phyloP scores from a whole-genome alignment of 2,329 filamentous ascomycete genomes.

The Bipolaris sorokiniana region DNA sequence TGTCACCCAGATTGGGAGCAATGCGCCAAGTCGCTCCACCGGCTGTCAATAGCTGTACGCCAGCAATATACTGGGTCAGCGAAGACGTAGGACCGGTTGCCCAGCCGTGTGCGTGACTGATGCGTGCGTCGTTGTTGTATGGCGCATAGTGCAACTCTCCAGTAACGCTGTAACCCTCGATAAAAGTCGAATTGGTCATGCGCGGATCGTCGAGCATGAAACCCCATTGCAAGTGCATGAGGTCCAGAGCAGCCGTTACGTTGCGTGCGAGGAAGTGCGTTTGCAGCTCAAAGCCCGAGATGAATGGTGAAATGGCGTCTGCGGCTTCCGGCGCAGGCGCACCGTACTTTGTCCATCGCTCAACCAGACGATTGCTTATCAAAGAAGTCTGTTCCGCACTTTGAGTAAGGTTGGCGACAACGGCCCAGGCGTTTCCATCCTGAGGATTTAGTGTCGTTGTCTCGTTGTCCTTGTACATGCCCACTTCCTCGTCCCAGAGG shows the following conservation, averaged over 20 bases:
- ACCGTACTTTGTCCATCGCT: conserved; percentile 53
- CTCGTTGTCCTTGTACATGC: conserved; percentile 62
- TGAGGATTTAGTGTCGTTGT: conserved; percentile 58
- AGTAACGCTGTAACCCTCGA: conserved; percentile 57
- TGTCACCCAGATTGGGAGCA: conserved; percentile 45
- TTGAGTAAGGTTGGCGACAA: conserved; percentile 48
- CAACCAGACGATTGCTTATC: conserved; percentile 44
- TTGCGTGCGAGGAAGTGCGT: conserved; percentile 53
- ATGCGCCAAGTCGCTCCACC: conserved; percentile 49
- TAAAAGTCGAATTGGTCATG: conserved; percentile 61
- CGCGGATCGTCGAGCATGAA: conserved; percentile 62
- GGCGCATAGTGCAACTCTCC: conserved; percentile 58
- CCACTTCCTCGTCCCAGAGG: conserved; percentile 57
- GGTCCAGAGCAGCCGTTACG: conserved; percentile 48
- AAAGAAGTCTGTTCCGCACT: conserved; percentile 35
- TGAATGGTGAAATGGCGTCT: conserved; percentile 57
- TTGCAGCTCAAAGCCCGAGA: conserved; percentile 56
- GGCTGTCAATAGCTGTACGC: conserved; percentile 48
- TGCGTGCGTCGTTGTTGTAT: conserved; percentile 56
- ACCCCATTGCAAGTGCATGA: conserved; percentile 59
- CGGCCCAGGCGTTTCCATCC: conserved; percentile 54
- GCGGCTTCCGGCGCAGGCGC: conserved; percentile 56
- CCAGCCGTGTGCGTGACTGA: conserved; percentile 60
- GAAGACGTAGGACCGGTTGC: conserved; percentile 56
- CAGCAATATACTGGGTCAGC: conserved; percentile 52